Conservation (phyloP, 1,284 basidiomycete genomes). For the Moesziomyces globuligerus region DNA sequence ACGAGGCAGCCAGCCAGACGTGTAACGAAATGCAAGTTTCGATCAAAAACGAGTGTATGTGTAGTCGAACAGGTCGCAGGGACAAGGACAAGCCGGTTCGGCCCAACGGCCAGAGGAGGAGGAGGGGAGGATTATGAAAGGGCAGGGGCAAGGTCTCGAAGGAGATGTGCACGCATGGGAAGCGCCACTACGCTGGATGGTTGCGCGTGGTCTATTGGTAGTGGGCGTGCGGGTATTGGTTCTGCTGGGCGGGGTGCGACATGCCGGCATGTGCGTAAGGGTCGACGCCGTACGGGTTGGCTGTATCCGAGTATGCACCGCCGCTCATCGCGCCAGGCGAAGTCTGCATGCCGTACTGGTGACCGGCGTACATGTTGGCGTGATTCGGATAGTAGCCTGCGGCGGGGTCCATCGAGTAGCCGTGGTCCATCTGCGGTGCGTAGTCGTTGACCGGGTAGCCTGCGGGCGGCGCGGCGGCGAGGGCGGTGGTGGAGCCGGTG, state of each 20-base stretch:
- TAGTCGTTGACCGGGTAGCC: conserved; percentile 33
- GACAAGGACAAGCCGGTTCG: too few species aligned
- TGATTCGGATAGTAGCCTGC: conserved; percentile 26
- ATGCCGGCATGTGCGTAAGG: conserved; percentile 37
- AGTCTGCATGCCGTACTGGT: conserved; percentile 29
- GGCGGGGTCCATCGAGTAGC: conserved; percentile 26
- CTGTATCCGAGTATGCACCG: conserved; percentile 5
- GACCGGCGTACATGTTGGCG: conserved; percentile 19
- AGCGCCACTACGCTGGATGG: not conserved
- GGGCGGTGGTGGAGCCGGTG: conserved; percentile 36
- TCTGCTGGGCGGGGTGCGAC: conserved; percentile 24
- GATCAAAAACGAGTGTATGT: too few species aligned
- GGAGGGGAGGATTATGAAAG: too few species aligned
- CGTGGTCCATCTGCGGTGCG: conserved; percentile 14
- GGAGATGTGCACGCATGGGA: too few species aligned
- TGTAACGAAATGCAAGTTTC: too few species aligned
- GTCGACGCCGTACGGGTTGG: conserved; percentile 20
- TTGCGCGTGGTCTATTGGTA: conserved; percentile 15
- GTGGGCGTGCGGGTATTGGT: conserved; percentile 22
- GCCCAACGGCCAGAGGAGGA: too few species aligned
- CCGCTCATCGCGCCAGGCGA: conserved; percentile 5
- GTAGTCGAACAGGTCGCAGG: too few species aligned
- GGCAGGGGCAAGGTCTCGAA: too few species aligned
- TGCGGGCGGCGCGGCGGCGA: conserved; percentile 22
- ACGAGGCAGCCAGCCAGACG: too few species aligned